Percentiles rank a stretch among this genome's conserved stretches.
phyloP scores from a whole-genome alignment of 352 stramenopile genomes.

The Phytophthora citricola region DNA sequence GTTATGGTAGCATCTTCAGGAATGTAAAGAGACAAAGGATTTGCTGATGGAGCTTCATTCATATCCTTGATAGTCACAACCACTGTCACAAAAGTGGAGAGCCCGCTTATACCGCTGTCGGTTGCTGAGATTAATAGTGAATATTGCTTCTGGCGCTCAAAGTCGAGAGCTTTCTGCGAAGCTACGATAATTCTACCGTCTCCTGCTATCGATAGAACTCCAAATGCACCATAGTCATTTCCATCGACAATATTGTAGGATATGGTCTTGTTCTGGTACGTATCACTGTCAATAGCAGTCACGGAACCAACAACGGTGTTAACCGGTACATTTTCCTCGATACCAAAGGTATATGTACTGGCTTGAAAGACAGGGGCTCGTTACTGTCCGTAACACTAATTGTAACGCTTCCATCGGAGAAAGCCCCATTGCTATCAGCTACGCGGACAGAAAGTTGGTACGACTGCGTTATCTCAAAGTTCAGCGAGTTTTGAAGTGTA shows the following conservation, averaged over 20 bases:
- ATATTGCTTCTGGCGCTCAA: slow-evolving; percentile 42
- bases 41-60: slow-evolving; percentile 23
- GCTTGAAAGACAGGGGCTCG: slow-evolving; percentile 52
- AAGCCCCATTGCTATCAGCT: slow-evolving; percentile 23
- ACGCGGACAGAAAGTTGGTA: slow-evolving; percentile 23
- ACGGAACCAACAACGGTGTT: slow-evolving; percentile 43
- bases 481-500: slow-evolving; percentile 6
- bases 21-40: slow-evolving; percentile 17
- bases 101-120: slow-evolving; percentile 13
- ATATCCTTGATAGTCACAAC: slow-evolving; percentile 16
- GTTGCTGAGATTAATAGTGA: slow-evolving; percentile 23
- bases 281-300: slow-evolving; percentile 46
- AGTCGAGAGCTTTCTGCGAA: slow-evolving; percentile 45
- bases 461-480: slow-evolving; percentile 30
- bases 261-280: slow-evolving; percentile 60
- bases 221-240: slow-evolving; percentile 52
- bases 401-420: slow-evolving; percentile 25
- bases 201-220: slow-evolving; percentile 43
- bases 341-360: slow-evolving; percentile 36
- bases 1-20: slow-evolving; percentile 30
- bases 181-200: slow-evolving; percentile 45
- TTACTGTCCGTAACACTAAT: slow-evolving; percentile 55
- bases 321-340: slow-evolving; percentile 48
- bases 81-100: slow-evolving; percentile 18
- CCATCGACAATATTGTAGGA: slow-evolving; percentile 50